These are phyloP conservation scores for Debaryomyces castellii DNA, from an alignment of 805 yeast genomes.

Conservation along the genomic window DNA sequence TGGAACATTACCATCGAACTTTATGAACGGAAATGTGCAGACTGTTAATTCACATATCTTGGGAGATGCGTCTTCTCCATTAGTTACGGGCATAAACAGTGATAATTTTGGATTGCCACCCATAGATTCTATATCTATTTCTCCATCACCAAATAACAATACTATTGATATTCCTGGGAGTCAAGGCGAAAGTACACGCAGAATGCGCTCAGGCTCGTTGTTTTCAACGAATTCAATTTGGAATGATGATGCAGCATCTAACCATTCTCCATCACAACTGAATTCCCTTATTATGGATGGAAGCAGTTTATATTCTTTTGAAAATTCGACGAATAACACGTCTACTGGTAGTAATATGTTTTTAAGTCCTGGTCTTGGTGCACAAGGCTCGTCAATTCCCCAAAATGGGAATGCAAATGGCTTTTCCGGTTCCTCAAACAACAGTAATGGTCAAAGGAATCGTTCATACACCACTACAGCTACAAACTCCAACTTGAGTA, in stretches of 20 bases:
- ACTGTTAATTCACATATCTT: constrained; percentile 6
- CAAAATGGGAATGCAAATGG: constrained; percentile 14
- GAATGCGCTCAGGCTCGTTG: constrained; percentile 59
- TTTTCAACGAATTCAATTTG: constrained; percentile 54
- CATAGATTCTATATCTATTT: constrained; percentile 18
- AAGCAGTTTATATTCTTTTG: constrained; percentile 14
- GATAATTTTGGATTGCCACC: constrained; percentile 11
- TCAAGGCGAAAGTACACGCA: constrained; percentile 19
- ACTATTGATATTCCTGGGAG: constrained; percentile 18
- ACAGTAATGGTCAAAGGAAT: constrained; percentile 26
- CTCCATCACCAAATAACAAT: constrained; percentile 14
- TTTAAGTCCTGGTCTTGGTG: constrained; percentile 13
- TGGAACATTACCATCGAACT: constrained; percentile 74
- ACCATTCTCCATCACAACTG: constrained; percentile 15
- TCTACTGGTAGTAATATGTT: constrained; percentile 7
- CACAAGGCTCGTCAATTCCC: constrained; percentile 9
- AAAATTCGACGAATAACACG: constrained; percentile 10
- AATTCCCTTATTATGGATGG: constrained; percentile 13
- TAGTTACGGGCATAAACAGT: constrained; percentile 10
- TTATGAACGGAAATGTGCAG: constrained; percentile 20
- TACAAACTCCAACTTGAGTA: constrained; percentile 21
- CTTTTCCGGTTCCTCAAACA: constrained; percentile 6
- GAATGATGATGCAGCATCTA: constrained; percentile 45
- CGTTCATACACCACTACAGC: constrained; percentile 56
- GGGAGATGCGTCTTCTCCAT: constrained; percentile 17